Evolutionary conservation across 2,329 filamentous ascomycete genomes (phyloP).

Genomic region (Gremmenia infestans): DNA sequence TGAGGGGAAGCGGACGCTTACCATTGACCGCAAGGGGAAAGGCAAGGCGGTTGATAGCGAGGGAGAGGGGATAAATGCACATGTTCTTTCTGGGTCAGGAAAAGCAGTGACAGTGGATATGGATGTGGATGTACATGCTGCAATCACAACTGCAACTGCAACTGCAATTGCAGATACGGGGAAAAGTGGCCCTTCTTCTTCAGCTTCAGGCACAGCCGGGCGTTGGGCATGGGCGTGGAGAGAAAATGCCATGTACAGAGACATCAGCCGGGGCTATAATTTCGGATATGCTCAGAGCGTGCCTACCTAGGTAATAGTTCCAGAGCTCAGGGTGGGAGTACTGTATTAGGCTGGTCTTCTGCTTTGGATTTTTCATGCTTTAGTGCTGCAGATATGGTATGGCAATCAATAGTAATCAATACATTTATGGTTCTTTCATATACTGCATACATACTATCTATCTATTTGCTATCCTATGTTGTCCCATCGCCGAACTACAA

Average conservation of each 20-base stretch:
- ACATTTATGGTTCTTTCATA: no score
- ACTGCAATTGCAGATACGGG: not conserved
- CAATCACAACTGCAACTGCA: no score
- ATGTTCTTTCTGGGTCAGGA: not conserved
- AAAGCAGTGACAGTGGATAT: not conserved
- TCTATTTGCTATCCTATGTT: no score
- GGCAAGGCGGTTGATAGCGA: slow-evolving; percentile 13
- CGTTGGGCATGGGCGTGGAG: slow-evolving; percentile 18
- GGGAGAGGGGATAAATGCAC: not conserved
- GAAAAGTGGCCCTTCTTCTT: not conserved
- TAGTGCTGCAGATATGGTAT: not conserved
- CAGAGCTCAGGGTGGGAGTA: not conserved
- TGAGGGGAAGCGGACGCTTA: slow-evolving; percentile 17
- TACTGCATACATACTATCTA: no score
- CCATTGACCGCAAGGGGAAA: slow-evolving; percentile 24
- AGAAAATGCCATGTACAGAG: slow-evolving; percentile 27
- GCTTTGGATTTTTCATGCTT: not conserved
- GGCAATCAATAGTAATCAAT: no score
- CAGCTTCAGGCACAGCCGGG: not conserved
- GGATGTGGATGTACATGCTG: not conserved
- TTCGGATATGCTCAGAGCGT: slow-evolving; percentile 15
- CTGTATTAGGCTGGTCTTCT: not conserved
- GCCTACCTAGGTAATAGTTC: not conserved
- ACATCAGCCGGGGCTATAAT: slow-evolving; percentile 24
- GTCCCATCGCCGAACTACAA: no score